phyloP scores from a whole-genome alignment of 768 basidiomycete species.

The Macrolepiota fuliginosa region DNA sequence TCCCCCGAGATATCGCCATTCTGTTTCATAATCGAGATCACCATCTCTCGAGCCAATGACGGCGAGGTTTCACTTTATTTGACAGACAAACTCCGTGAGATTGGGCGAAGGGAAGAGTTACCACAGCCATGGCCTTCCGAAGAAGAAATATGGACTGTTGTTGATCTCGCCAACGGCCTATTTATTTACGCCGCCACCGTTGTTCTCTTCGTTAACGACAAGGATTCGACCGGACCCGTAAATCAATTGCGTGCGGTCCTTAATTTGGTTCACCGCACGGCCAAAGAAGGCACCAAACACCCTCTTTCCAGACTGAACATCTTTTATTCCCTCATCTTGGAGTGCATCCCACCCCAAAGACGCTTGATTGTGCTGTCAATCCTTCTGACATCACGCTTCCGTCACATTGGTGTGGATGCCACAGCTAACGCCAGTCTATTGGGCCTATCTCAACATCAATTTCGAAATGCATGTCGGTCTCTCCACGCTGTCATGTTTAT shows the following conservation, averaged over 20 bases:
- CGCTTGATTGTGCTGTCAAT: neutral
- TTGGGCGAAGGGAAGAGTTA: neutral
- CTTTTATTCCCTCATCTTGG: neutral
- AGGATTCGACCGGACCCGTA: neutral
- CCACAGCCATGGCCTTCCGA: constrained; percentile 9
- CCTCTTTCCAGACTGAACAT: neutral
- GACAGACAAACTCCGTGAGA: constrained; percentile 4
- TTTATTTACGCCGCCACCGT: constrained; percentile 4
- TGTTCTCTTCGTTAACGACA: constrained; percentile 5
- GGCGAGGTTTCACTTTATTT: constrained; percentile 9
- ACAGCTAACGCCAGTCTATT: neutral
- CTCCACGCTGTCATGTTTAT: neutral
- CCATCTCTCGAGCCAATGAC: constrained; percentile 9
- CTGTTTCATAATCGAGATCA: neutral
- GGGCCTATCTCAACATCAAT: neutral
- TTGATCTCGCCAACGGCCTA: constrained; percentile 1
- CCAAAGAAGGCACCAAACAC: neutral
- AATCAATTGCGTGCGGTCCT: neutral
- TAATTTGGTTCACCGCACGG: neutral
- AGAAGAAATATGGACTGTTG: neutral
- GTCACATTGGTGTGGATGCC: neutral
- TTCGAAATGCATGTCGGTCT: neutral
- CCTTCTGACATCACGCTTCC: neutral
- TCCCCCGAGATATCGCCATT: too few relatives aligned
- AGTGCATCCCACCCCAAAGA: neutral